Conservation (phyloP, 1,284 basidiomycete species). For the Cystobasidium slooffiae region DNA sequence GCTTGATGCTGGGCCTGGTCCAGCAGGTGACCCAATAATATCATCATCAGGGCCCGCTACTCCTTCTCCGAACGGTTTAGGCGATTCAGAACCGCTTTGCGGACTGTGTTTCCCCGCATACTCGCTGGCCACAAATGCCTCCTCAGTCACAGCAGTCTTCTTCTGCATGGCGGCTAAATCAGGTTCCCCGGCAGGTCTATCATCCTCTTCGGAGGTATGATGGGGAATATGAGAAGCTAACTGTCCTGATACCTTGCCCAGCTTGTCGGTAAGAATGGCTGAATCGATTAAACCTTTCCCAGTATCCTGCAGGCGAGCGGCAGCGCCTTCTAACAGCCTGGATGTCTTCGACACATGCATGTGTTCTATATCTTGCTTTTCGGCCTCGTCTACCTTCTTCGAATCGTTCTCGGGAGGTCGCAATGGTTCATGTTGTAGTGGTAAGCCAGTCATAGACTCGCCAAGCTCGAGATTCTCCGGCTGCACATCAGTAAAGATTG, state of each 20-base stretch:
- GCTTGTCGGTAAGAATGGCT: neutral
- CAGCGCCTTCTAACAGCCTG: conserved; percentile 12
- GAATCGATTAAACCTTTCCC: conserved; percentile 16
- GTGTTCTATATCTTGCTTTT: neutral
- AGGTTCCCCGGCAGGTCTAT: neutral
- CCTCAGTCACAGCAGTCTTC: conserved; percentile 34
- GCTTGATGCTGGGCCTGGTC: neutral
- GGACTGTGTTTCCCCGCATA: conserved; percentile 18
- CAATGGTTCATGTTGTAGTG: neutral
- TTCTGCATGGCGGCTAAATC: neutral
- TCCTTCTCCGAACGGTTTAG: conserved; percentile 19
- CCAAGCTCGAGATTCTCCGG: conserved; percentile 44
- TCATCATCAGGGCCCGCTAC: conserved; percentile 4
- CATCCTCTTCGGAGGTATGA: conserved; percentile 9
- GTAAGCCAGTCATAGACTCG: conserved; percentile 26
- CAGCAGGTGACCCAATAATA: neutral
- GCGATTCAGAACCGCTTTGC: conserved; percentile 12
- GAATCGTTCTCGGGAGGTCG: conserved; percentile 13
- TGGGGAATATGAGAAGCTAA: neutral
- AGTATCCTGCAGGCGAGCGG: conserved; percentile 10
- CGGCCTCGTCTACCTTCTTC: neutral
- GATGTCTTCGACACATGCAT: conserved; percentile 31
- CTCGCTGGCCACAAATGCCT: conserved; percentile 38
- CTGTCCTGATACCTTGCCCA: conserved; percentile 20
- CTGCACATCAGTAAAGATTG: conserved; percentile 2